Evolutionary conservation across 2,329 filamentous ascomycete genomes (phyloP).

Genomic region (Arthrobotrys entomopaga): DNA sequence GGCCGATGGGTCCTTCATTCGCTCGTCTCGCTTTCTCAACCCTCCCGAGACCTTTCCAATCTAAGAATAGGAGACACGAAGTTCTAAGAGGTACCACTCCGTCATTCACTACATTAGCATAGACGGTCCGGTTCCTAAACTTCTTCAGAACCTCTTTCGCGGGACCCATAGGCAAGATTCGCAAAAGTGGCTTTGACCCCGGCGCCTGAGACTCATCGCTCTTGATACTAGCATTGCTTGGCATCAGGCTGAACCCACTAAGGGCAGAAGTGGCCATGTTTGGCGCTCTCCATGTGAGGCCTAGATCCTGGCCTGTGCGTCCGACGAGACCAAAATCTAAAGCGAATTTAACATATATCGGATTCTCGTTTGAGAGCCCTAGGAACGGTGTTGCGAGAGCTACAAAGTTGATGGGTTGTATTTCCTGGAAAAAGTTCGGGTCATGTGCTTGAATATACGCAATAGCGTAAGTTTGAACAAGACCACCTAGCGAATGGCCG

Average conservation of each 20-base stretch:
- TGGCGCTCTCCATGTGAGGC: conserved; percentile 91
- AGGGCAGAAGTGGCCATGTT: conserved; percentile 76
- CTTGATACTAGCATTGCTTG: conserved; percentile 60
- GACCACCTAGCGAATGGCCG: conserved; percentile 87
- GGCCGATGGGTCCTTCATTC: conserved; percentile 69
- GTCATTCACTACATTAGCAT: conserved; percentile 97
- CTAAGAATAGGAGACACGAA: conserved; percentile 93
- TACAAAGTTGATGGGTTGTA: conserved; percentile 90
- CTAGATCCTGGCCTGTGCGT: conserved; percentile 93
- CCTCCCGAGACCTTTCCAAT: conserved; percentile 92
- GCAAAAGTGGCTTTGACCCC: conserved; percentile 85
- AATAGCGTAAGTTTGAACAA: conserved; percentile 92
- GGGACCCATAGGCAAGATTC: conserved; percentile 89
- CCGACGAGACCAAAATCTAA: conserved; percentile 95
- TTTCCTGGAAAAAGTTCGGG: conserved; percentile 85
- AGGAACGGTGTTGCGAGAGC: conserved; percentile 86
- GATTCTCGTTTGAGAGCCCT: conserved; percentile 95
- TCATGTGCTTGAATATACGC: conserved; percentile 98
- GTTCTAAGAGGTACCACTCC: conserved; percentile 94
- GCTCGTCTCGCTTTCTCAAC: conserved; percentile 94
- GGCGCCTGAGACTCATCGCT: conserved; percentile 74
- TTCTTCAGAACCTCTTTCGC: conserved; percentile 86
- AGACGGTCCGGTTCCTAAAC: conserved; percentile 90
- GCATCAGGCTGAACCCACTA: conserved; percentile 45
- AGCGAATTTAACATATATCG: conserved; percentile 95